These are phyloP conservation scores for Blepharisma undulans DNA, from an alignment of 169 alveolate genomes.

Conservation along the genomic window DNA sequence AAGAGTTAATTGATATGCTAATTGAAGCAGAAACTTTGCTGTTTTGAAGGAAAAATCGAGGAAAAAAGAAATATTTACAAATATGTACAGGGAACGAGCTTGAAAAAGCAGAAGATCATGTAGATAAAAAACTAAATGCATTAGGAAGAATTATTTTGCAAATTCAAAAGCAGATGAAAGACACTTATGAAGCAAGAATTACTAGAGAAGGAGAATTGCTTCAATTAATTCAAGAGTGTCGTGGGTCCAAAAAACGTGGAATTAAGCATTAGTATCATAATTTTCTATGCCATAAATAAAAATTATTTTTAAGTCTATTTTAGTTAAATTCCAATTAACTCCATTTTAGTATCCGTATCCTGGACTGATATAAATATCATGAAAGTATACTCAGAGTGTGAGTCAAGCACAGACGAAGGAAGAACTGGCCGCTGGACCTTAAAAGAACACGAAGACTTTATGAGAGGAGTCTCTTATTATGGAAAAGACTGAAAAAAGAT, in stretches of 20 bases:
- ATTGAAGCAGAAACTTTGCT: constrained; percentile 18
- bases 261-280: not conserved
- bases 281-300: not conserved
- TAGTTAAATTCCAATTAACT: not conserved
- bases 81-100: not conserved
- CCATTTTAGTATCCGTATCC: not conserved
- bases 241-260: not conserved
- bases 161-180: not conserved
- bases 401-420: not conserved
- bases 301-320: not conserved
- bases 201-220: not conserved
- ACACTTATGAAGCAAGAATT: not conserved
- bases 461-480: constrained; percentile 67
- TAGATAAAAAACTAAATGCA: not conserved
- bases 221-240: not conserved
- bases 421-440: constrained; percentile 62
- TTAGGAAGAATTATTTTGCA: not conserved
- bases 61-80: not conserved
- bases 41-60: constrained; percentile 12
- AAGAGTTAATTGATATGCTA: constrained; percentile 5
- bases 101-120: not conserved
- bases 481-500: constrained; percentile 83
- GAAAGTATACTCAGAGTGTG: not conserved
- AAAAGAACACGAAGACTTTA: constrained; percentile 72
- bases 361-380: not conserved